phyloP scores from a whole-genome alignment of 805 yeast genomes.

The Candida golubevii region DNA sequence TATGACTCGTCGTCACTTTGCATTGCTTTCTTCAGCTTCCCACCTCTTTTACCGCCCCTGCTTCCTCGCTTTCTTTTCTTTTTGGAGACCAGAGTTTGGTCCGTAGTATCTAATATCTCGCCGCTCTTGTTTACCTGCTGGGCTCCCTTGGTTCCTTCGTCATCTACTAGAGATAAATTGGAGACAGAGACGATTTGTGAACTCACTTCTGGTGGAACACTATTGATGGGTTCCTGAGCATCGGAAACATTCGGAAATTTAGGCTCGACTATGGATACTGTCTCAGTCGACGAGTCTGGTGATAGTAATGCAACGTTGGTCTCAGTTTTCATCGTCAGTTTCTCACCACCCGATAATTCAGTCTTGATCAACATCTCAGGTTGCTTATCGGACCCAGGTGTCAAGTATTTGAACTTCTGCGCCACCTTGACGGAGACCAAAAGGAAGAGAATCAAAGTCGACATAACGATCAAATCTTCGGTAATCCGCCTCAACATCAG shows the following conservation, averaged over 20 bases:
- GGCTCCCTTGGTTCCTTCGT: neutral
- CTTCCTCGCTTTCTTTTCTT: conserved; percentile 79
- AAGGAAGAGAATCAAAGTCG: conserved; percentile 32
- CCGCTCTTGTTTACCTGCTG: neutral
- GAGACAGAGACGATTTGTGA: neutral
- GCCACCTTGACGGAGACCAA: conserved; percentile 28
- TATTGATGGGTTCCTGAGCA: neutral
- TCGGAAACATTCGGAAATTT: neutral
- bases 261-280: neutral
- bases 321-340: neutral
- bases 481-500: conserved; percentile 29
- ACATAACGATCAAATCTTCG: conserved; percentile 49
- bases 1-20: conserved; percentile 32
- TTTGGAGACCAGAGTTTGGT: conserved; percentile 20
- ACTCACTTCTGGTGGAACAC: neutral
- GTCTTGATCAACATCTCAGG: neutral
- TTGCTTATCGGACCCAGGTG: neutral
- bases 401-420: conserved; percentile 8
- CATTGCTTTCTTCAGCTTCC: conserved; percentile 21
- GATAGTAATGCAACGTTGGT: no score
- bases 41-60: conserved; percentile 70
- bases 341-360: neutral
- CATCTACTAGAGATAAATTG: neutral
- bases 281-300: neutral
- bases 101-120: conserved; percentile 9